Evolutionary conservation across 2,329 filamentous ascomycete species (phyloP).

Genomic region (Cordyceps fumosorosea): DNA sequence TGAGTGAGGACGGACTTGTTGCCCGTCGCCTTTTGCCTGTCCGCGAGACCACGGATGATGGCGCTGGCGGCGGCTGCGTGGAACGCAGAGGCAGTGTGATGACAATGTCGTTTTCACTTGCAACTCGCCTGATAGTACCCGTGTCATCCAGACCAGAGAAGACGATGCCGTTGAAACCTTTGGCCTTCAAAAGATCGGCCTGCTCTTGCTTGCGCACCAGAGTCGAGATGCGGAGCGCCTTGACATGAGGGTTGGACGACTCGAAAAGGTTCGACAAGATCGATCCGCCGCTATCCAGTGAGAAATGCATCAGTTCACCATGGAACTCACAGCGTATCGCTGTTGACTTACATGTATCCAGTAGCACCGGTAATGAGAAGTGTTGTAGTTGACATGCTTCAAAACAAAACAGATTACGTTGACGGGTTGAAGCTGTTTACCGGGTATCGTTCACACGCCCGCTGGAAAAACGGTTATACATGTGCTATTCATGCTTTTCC

Average conservation of each 20-base stretch:
- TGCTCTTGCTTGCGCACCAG: conserved; percentile 24
- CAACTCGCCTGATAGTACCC: conserved; percentile 16
- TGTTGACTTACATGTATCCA: neutral
- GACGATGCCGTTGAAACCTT: conserved; percentile 18
- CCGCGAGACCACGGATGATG: conserved; percentile 35
- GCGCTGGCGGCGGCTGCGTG: conserved; percentile 32
- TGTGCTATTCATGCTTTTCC: neutral
- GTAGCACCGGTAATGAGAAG: neutral
- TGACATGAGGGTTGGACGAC: conserved; percentile 15
- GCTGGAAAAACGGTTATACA: neutral
- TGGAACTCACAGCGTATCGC: neutral
- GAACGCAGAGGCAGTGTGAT: conserved; percentile 34
- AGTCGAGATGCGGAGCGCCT: conserved; percentile 16
- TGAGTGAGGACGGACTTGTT: conserved; percentile 34
- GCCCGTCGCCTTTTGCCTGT: conserved; percentile 28
- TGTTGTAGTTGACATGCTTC: neutral
- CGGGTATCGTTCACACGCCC: neutral
- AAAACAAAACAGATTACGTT: too few relatives aligned
- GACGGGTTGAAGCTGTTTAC: neutral
- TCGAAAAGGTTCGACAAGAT: neutral
- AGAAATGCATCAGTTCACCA: neutral
- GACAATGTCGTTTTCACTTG: conserved; percentile 29
- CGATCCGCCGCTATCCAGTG: neutral
- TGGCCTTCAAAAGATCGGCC: conserved; percentile 17
- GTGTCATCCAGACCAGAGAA: conserved; percentile 21